Evolutionary conservation across 2,329 filamentous ascomycete genomes (phyloP), one percentile per base, ranked within the genome.

Genomic region (Coniochaeta hoffmannii): DNA sequence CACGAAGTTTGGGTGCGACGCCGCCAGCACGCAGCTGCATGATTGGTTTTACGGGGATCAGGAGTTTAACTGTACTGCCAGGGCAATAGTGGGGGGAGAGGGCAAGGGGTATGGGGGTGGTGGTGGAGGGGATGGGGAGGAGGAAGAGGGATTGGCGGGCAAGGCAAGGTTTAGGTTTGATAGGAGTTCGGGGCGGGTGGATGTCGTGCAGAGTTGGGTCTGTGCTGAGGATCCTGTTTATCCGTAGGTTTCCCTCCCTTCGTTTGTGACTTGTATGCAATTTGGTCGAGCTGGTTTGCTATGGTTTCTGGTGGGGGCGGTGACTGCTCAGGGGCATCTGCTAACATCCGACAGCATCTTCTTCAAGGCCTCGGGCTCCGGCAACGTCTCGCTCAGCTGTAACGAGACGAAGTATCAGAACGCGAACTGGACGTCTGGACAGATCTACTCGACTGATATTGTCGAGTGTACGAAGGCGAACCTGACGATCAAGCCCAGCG

Each of bases 21-120:
- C 66, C 55, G n/a, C 57, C 28, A 76, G 72, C 65, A 63, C 55
- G 57, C 65, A 68, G 60, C 67, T 75, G 4, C 46, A 52, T 2
- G 69, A 75, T 57, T 78, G 76, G 63, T 78, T 76, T 69, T 74
- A 73, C 62, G 75, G 73, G 62, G 68, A 65, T 52, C 26, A 69
- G 49, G 56, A 62, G 53, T 77, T 76, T 66, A 60, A 63, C 11
- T 79, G 76, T 66, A 53, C 55, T 3, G 55, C 62, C 2, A 62
- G 67, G n/a, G 62, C 61, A 12, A 59, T n/a, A n/a, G 63, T 17
- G 60, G 63, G 3, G 59, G 57, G 17, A 49, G 34, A 7, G 54
- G 49, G 19, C 17, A 36, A n/a, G n/a, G n/a, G n/a, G n/a, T n/a
- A n/a, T n/a, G n/a, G n/a, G n/a, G n/a, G n/a, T n/a, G 24, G 52